Conservation (phyloP, 1,139 yeast species). For the Diutina pseudorugosa region DNA sequence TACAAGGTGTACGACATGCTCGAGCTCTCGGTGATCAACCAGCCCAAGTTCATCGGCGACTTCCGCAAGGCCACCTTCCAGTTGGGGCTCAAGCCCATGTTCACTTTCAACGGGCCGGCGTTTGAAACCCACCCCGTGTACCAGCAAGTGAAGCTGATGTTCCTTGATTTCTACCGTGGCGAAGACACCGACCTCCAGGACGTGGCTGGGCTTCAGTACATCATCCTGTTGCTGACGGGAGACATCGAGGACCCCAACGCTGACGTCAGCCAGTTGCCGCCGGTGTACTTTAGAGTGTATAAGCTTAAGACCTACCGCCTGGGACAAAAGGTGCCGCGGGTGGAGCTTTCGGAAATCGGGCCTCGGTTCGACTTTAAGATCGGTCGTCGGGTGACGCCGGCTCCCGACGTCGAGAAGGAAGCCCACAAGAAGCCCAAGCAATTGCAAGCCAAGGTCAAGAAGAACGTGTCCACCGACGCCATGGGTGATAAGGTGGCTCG, state of each 20-base stretch:
- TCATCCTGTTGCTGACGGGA: constrained; percentile 72
- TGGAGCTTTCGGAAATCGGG: constrained; percentile 90
- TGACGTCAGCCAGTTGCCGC: constrained; percentile 42
- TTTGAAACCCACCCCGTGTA: constrained; percentile 84
- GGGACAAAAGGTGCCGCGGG: constrained; percentile 85
- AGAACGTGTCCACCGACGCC: constrained; percentile 76
- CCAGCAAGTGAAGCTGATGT: constrained; percentile 76
- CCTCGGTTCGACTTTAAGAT: constrained; percentile 89
- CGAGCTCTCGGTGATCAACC: constrained; percentile 65
- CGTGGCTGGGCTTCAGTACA: constrained; percentile 88
- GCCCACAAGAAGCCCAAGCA: constrained; percentile 77
- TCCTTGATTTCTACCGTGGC: constrained; percentile 87
- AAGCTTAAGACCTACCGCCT: constrained; percentile 69
- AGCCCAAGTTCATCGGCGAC: constrained; percentile 63
- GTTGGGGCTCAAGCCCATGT: constrained; percentile 90
- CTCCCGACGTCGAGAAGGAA: constrained; percentile 84
- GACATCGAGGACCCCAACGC: constrained; percentile 60
- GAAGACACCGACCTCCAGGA: constrained; percentile 76
- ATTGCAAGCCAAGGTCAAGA: constrained; percentile 69
- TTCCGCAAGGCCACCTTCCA: constrained; percentile 74
- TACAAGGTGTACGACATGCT: constrained; percentile 88
- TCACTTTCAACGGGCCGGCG: constrained; percentile 83
- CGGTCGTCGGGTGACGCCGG: constrained; percentile 78
- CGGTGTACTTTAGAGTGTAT: constrained; percentile 83
- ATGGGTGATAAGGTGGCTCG: constrained; percentile 98